Evolutionary conservation across 1,139 yeast species (phyloP).

Genomic region (Zygoascus meyerae): DNA sequence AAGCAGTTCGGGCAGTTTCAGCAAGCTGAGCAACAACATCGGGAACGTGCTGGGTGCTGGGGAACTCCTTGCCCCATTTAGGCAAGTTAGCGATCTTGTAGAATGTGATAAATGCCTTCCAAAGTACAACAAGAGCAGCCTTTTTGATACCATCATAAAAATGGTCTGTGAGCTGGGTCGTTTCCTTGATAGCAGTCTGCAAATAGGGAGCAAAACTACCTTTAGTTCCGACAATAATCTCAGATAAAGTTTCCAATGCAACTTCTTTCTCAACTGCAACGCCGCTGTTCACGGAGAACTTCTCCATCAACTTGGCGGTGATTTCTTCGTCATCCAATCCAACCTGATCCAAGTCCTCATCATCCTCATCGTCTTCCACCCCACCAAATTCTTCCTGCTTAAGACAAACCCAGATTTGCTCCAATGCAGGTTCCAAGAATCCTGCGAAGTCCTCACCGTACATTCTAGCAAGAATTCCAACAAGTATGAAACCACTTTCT

Average conservation of each 20-base stretch:
- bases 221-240: constrained; percentile 82
- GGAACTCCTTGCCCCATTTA: constrained; percentile 68
- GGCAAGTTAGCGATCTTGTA: constrained; percentile 40
- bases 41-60: constrained; percentile 34
- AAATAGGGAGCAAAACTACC: constrained; percentile 73
- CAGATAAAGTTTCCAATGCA: constrained; percentile 89
- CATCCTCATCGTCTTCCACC: constrained; percentile 33
- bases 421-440: constrained; percentile 74
- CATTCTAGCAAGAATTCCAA: constrained; percentile 90
- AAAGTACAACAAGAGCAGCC: constrained; percentile 73
- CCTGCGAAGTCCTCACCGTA: constrained; percentile 87
- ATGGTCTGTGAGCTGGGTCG: constrained; percentile 71
- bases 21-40: constrained; percentile 51
- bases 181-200: constrained; percentile 59
- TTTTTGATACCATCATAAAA: constrained; percentile 86
- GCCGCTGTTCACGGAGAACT: constrained; percentile 75
- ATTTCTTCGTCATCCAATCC: constrained; percentile 42
- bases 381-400: constrained; percentile 52
- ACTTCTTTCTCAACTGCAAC: constrained; percentile 95
- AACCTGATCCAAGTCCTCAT: constrained; percentile 22
- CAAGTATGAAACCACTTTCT: constrained; percentile 93
- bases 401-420: constrained; percentile 76
- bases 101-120: constrained; percentile 77
- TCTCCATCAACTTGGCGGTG: constrained; percentile 49
- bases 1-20: constrained; percentile 58